Percentiles rank a stretch among this genome's conserved stretches.
phyloP scores from a whole-genome alignment of 306 rosid genomes.

The Quercus cerris region DNA sequence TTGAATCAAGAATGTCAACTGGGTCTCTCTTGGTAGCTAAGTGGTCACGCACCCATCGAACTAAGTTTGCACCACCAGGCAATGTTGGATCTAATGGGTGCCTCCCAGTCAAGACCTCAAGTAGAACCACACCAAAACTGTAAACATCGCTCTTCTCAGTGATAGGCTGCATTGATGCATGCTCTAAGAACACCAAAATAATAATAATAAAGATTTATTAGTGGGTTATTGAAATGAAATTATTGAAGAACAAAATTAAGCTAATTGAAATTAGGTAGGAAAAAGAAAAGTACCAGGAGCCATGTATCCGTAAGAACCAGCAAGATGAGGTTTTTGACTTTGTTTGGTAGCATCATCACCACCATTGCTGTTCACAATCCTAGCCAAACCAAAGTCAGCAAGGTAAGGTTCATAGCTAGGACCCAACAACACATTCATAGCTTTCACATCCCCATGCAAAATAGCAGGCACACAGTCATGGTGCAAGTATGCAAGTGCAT shows the following conservation, averaged over 20 bases:
- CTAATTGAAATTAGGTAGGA: background rate
- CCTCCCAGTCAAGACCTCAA: conserved; percentile 85
- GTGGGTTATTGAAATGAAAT: background rate
- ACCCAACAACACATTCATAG: conserved; percentile 76
- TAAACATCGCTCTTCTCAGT: conserved; percentile 81
- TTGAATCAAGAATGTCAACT: conserved; percentile 60
- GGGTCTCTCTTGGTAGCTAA: conserved; percentile 49
- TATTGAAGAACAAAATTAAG: background rate
- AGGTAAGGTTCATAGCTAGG: conserved; percentile 65
- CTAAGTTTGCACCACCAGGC: conserved; percentile 62
- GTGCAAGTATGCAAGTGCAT: conserved; percentile 79
- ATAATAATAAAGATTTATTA: background rate
- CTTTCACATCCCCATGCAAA: conserved; percentile 85
- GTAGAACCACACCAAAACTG: conserved; percentile 79
- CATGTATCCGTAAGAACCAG: conserved; percentile 87
- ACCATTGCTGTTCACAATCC: conserved; percentile 28
- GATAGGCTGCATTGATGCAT: conserved; percentile 54
- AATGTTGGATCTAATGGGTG: conserved; percentile 89
- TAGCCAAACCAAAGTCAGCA: conserved; percentile 69
- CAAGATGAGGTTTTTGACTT: conserved; percentile 51
- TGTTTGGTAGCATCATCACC: conserved; percentile 29
- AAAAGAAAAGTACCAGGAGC: conserved; percentile 65
- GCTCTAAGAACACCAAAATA: conserved; percentile 49
- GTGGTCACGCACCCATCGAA: conserved; percentile 78
- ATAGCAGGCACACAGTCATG: conserved; percentile 85